Conservation (phyloP, 768 basidiomycete genomes). For the Boletus reticulatus region DNA sequence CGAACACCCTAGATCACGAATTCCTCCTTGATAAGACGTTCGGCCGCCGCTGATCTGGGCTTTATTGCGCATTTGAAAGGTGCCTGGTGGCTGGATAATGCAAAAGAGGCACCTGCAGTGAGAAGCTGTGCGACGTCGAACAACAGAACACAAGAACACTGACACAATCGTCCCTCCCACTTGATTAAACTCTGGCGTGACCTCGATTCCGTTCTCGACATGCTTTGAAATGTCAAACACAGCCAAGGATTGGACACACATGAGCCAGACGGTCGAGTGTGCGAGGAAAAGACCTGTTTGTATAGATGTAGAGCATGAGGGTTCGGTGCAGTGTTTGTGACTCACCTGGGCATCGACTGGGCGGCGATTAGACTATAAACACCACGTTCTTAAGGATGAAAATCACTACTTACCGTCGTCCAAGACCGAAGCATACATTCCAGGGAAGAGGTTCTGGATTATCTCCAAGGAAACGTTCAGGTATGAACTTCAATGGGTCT, state of each 20-base stretch:
- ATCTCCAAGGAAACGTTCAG: conserved; percentile 22
- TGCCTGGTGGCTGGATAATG: conserved; percentile 3
- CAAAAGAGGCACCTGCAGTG: neutral
- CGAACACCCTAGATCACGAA: neutral
- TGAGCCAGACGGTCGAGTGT: conserved; percentile 24
- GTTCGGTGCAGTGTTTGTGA: neutral
- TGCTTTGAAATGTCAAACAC: conserved; percentile 42
- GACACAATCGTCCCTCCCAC: conserved; percentile 11
- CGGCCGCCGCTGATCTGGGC: neutral
- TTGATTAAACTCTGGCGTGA: conserved; percentile 43
- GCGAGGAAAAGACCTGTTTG: conserved; percentile 26
- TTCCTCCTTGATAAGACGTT: neutral
- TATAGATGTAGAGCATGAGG: neutral
- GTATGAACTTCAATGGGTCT: conserved; percentile 18
- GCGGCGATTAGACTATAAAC: neutral
- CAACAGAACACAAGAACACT: neutral
- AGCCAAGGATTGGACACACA: conserved; percentile 36
- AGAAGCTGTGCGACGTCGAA: neutral
- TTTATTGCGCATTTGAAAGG: conserved; percentile 17
- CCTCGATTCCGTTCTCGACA: conserved; percentile 38
- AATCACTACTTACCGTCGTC: conserved; percentile 11
- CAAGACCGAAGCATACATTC: conserved; percentile 16
- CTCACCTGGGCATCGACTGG: conserved; percentile 16
- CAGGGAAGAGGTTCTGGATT: conserved; percentile 13
- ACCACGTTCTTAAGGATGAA: neutral